Percentiles rank a stretch among this genome's conserved stretches.
phyloP scores from a whole-genome alignment of 2,329 filamentous ascomycete genomes.

The Phyllosticta citribraziliensis region DNA sequence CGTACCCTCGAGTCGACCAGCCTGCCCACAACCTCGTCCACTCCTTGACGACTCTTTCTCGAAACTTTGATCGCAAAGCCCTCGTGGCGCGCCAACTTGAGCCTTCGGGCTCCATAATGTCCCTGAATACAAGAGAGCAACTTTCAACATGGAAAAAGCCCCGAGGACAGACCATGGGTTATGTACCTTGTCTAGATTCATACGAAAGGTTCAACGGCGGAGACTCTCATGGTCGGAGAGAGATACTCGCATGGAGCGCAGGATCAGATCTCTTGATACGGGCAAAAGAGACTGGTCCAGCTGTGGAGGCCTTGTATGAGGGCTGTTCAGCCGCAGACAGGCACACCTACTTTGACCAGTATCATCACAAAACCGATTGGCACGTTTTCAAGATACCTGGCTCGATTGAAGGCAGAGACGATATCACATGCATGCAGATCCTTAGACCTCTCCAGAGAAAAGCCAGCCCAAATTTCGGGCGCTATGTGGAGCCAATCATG shows the following conservation, averaged over 20 bases:
- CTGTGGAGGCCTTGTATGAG: slow-evolving; percentile 17
- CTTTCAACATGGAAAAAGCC: slow-evolving; percentile 26
- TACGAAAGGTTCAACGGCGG: slow-evolving; percentile 43
- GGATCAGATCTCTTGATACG: slow-evolving; percentile 47
- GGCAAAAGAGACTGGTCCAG: slow-evolving; percentile 34
- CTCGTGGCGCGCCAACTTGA: slow-evolving; percentile 45
- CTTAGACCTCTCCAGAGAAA: slow-evolving; percentile 34
- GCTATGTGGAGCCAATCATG: slow-evolving; percentile 28
- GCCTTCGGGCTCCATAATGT: slow-evolving; percentile 24
- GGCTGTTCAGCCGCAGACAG: slow-evolving; percentile 16
- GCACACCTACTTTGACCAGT: slow-evolving; percentile 20
- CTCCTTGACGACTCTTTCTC: slow-evolving; percentile 45
- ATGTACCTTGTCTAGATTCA: slow-evolving; percentile 48
- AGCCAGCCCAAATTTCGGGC: slow-evolving; percentile 16
- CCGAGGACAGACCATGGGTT: slow-evolving; percentile 47
- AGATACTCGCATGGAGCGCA: slow-evolving; percentile 51
- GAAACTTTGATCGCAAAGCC: slow-evolving; percentile 47
- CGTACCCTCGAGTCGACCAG: slow-evolving; percentile 17
- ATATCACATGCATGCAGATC: slow-evolving; percentile 49
- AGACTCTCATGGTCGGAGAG: slow-evolving; percentile 35
- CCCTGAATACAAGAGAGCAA: slow-evolving; percentile 4
- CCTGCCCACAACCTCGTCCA: slow-evolving; percentile 25
- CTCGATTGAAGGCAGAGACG: slow-evolving; percentile 44
- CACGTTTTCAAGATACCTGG: slow-evolving; percentile 43
- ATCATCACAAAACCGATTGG: slow-evolving; percentile 34